Conservation (phyloP, 192 early-diverging fungal genomes). For the Coemansia sp. region DNA sequence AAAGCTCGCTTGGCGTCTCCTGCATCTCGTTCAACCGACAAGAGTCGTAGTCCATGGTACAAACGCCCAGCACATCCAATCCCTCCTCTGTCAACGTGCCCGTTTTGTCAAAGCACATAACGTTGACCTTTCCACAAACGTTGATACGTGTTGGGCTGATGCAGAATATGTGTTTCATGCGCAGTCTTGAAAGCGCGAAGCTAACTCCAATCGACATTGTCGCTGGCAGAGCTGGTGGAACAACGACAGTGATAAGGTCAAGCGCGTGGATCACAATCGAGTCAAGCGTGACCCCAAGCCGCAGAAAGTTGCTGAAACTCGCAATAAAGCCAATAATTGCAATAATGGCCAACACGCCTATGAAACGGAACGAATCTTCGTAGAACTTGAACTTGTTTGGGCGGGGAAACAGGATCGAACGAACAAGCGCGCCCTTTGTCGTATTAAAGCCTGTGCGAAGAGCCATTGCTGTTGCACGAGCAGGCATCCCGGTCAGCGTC, state of each 20-base stretch:
- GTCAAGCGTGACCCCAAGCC: conserved; percentile 65
- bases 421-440: conserved; percentile 91
- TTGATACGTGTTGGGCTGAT: conserved; percentile 93
- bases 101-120: conserved; percentile 99
- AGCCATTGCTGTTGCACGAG: conserved; percentile 80
- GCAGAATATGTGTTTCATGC: conserved; percentile 84
- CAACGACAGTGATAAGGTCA: conserved; percentile 94
- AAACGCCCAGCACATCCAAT: conserved; percentile 91
- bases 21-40: conserved; percentile 53
- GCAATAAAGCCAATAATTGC: conserved; percentile 84
- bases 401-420: conserved; percentile 96
- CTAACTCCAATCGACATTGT: conserved; percentile 97
- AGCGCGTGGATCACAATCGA: conserved; percentile 88
- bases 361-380: conserved; percentile 95
- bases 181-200: conserved; percentile 89
- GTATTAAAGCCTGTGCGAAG: conserved; percentile 95
- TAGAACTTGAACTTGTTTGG: conserved; percentile 97
- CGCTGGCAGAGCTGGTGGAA: conserved; percentile 95
- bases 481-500: conserved; percentile 45
- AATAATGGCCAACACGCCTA: conserved; percentile 85
- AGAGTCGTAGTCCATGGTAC: conserved; percentile 57
- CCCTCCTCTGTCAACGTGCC: conserved; percentile 97
- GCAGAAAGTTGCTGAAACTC: conserved; percentile 87
- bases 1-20: conserved; percentile 54
- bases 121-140: conserved; percentile 93